Evolutionary conservation across 2,329 filamentous ascomycete species (phyloP), one percentile per base, ranked within the genome.

Genomic region (Cladobotryum mycophilum): DNA sequence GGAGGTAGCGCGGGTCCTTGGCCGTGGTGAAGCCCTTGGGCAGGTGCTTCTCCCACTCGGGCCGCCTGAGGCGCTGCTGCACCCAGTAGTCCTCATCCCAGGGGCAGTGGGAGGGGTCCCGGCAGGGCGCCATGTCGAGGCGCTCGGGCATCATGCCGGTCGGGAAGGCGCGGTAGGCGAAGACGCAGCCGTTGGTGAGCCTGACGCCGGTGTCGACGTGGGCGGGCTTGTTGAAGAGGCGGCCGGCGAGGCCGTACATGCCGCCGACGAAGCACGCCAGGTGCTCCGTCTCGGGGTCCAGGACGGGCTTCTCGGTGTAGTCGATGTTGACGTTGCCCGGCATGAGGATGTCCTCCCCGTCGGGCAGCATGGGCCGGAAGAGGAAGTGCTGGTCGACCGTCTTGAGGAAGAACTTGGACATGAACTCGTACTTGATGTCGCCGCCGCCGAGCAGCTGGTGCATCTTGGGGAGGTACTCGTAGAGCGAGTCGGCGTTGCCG

Each of bases 391-490:
- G 65, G 42, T 78, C 76, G 2, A 76, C 76, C 0, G 76, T 69
- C n/a, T 79, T 73, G 41, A 83, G 75, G 15, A 80, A 76, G 14
- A 65, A 68, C 51, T 76, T 70, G 62, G 86, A 64, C 73, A 87
- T 80, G 37, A 64, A 69, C 42, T 73, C 71, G 61, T 86, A 86
- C 53, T 79, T 63, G 20, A 77, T 45, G 15, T 76, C 67, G 6
- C 70, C 67, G 3, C 83, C 82, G 22, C 80, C 78, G 1, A 86
- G 73, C 2, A 87, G 70, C 45, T 62, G 57, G 59, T 84, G 93
- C 88, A 95, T 93, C 73, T 95, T 96, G 66, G 95, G 85, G 18
- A 95, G 78, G 62, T 95, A 95, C 69, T 95, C 89, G 69, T 93
- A 95, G 54, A 56, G 73, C 72, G 64, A 76, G 52, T 76, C 73